Conservation (phyloP, 768 basidiomycete species). For the Mycena belliarum region DNA sequence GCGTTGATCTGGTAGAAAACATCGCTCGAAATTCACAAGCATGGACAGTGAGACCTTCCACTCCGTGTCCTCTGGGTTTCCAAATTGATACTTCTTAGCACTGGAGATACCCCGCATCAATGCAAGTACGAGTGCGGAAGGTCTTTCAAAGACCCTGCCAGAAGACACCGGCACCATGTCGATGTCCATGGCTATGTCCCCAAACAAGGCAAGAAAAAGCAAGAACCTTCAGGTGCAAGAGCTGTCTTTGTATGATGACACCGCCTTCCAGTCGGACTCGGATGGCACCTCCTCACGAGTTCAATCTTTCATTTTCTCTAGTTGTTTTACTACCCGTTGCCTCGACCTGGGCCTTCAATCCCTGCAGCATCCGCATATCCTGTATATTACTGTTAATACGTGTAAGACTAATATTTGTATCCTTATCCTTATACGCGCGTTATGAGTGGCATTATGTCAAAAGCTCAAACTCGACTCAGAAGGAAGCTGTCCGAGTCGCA, state of each 20-base stretch:
- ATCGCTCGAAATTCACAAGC: conserved; percentile 56
- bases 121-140: conserved; percentile 52
- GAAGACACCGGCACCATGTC: conserved; percentile 61
- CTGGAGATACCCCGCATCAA: conserved; percentile 55
- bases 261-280: conserved; percentile 2
- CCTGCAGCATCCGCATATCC: not conserved
- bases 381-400: conserved; percentile 1
- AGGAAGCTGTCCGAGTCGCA: not conserved
- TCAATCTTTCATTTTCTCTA: not conserved
- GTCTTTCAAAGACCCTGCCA: conserved; percentile 65
- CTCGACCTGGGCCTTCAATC: not conserved
- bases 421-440: not conserved
- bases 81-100: conserved; percentile 38
- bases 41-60: conserved; percentile 42
- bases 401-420: conserved; percentile 8
- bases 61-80: not conserved
- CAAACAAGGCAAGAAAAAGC: conserved; percentile 42
- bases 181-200: conserved; percentile 53
- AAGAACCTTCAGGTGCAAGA: conserved; percentile 20
- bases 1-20: conserved; percentile 45
- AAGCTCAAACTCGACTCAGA: not conserved
- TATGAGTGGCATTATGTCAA: not conserved
- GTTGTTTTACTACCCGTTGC: not conserved
- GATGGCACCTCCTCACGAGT: not conserved
- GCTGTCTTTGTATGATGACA: conserved; percentile 5